Evolutionary conservation across 495 filamentous ascomycete genomes (phyloP).

Genomic region (Podospora pseudoanserina): DNA sequence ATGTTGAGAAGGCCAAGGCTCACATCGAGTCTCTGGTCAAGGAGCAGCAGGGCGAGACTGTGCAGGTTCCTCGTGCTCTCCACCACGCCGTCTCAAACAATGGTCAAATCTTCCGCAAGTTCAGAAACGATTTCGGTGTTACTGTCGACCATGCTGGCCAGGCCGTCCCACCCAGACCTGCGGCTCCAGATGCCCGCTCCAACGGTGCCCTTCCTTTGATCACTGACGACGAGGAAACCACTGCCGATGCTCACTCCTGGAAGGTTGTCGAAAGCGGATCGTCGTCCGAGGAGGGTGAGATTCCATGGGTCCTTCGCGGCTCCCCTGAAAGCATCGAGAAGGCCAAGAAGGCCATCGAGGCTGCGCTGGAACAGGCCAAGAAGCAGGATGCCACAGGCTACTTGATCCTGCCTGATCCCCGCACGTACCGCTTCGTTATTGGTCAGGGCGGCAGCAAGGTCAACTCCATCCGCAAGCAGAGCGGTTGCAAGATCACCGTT

Average conservation of each 20-base stretch:
- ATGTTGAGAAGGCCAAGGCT: constrained; percentile 79
- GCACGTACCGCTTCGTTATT: constrained; percentile 84
- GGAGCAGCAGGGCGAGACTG: constrained; percentile 80
- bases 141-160: constrained; percentile 87
- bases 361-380: constrained; percentile 66
- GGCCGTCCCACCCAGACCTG: constrained; percentile 62
- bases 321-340: constrained; percentile 68
- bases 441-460: constrained; percentile 86
- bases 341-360: constrained; percentile 66
- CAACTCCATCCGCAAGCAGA: constrained; percentile 86
- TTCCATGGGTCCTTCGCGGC: constrained; percentile 89
- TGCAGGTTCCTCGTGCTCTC: constrained; percentile 72
- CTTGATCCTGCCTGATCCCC: constrained; percentile 83
- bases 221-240: constrained; percentile 68
- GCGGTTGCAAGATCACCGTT: constrained; percentile 86
- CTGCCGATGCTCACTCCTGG: constrained; percentile 70
- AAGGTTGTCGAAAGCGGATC: constrained; percentile 61
- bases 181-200: constrained; percentile 41
- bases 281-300: constrained; percentile 61
- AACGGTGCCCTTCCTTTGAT: constrained; percentile 74
- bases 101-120: constrained; percentile 83
- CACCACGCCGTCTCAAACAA: constrained; percentile 86
- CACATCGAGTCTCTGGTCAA: constrained; percentile 78
- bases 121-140: constrained; percentile 77
- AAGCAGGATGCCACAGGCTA: constrained; percentile 76